Base-by-base conservation (phyloP, 2,329 filamentous ascomycete genomes). In the Epichloe baconii region DNA sequence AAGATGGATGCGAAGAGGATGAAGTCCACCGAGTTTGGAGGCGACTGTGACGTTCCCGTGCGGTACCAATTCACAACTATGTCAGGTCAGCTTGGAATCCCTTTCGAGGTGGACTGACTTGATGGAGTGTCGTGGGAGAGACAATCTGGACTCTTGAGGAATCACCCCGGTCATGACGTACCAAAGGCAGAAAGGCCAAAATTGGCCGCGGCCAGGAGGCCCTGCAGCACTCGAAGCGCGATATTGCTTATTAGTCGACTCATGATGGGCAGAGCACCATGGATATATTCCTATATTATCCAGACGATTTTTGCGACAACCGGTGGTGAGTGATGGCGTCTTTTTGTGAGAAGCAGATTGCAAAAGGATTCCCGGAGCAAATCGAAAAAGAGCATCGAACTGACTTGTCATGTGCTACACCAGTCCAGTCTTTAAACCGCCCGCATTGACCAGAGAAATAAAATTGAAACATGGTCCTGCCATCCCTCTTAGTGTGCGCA, bases 51-150 rank as follows among this genome's bases (percentile, higher is more conserved):
- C 59, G 76, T 83, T 59, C 78, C 68, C 53, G 65, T 68, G 61
- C 76, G 71, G 63, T 80, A 82, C 76, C 77, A 82, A 64, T 82
- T 71, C 56, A 76, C 69, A 51, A 83, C 80, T 83, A 17, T 7
- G 26, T 23, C 40, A n/a, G 19, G 42, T 50, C 42, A 50, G 48
- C 23, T n/a, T 45, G 26, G 8, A 11, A 31, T 10, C 8, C 8
- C 8, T 31, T 10, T 10, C 3, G 26, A 31, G 26, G 10, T 31
- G 26, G 10, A 31, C 26, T 31, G 26, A 31, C 26, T 31, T 31
- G 26, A 10, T 10, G 26, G 26, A 10, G 26, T 31, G 26, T 10
- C 8, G 26, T 3, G 26, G 26, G 8, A 31, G 26, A 31, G 26
- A 31, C 26, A 31, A 31, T 10, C 7, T 31, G 26, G 26, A 8